phyloP scores from a whole-genome alignment of 140 eudicot genomes.

The Artemisia princeps region DNA sequence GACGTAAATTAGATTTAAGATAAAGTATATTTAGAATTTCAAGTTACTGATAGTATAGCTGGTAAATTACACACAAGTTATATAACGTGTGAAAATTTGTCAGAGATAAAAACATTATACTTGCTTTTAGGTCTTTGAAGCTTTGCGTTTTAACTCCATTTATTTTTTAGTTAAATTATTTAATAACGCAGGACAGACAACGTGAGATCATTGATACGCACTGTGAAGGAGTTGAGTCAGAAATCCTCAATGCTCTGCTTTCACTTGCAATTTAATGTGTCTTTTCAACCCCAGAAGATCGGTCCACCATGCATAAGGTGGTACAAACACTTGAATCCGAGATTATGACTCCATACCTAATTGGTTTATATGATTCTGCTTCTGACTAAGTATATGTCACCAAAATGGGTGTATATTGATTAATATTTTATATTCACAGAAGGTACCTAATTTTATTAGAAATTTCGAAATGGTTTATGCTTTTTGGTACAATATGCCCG shows the following conservation, averaged over 20 bases:
- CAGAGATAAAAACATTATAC: too few species aligned
- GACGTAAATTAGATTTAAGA: too few species aligned
- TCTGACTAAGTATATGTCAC: slow-evolving; percentile 46
- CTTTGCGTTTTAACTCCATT: neutral
- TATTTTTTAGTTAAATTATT: slow-evolving; percentile 61
- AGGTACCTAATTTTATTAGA: too few species aligned
- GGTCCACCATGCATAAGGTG: slow-evolving; percentile 92
- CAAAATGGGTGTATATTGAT: neutral
- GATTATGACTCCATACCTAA: slow-evolving; percentile 92
- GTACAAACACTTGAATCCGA: slow-evolving; percentile 89
- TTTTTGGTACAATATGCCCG: too few species aligned
- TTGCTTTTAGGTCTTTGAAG: too few species aligned
- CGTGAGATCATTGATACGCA: slow-evolving; percentile 64
- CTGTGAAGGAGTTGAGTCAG: slow-evolving; percentile 62
- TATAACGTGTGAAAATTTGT: too few species aligned
- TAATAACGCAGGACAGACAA: slow-evolving; percentile 68
- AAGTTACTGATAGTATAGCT: too few species aligned
- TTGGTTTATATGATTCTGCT: slow-evolving; percentile 82
- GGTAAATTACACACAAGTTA: too few species aligned
- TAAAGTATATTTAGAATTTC: too few species aligned
- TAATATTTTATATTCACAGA: too few species aligned
- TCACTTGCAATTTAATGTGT: slow-evolving; percentile 81
- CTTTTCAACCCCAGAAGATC: slow-evolving; percentile 81
- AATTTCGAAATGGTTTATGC: too few species aligned
- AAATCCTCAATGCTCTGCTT: slow-evolving; percentile 70